Conservation (phyloP, 495 filamentous ascomycete genomes). For the Penicillium riverlandense region DNA sequence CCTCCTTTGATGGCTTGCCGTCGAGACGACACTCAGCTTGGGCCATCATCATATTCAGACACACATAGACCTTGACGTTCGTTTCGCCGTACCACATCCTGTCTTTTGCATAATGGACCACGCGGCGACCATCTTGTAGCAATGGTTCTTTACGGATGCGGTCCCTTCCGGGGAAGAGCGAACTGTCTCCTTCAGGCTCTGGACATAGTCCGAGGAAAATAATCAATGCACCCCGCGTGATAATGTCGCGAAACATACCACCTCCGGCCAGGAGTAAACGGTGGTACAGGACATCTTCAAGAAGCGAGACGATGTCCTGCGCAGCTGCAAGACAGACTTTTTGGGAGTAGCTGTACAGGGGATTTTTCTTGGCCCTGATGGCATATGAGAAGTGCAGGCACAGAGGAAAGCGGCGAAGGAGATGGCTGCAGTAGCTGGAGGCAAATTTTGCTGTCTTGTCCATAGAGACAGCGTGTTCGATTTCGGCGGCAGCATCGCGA, state of each 20-base stretch:
- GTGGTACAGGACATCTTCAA: slow-evolving; percentile 31
- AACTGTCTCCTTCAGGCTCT: slow-evolving; percentile 15
- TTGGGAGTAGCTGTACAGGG: slow-evolving; percentile 40
- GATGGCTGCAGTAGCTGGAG: slow-evolving; percentile 25
- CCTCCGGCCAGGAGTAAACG: slow-evolving; percentile 34
- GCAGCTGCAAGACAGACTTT: slow-evolving; percentile 37
- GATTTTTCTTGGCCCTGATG: slow-evolving; percentile 31
- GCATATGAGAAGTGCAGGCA: slow-evolving; percentile 43
- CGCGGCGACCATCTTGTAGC: slow-evolving; percentile 23
- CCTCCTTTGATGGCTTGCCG: no score
- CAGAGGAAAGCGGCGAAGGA: slow-evolving; percentile 39
- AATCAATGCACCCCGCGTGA: slow-evolving; percentile 23
- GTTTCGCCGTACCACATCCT: slow-evolving; percentile 41
- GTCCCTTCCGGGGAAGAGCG: slow-evolving; percentile 11
- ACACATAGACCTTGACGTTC: slow-evolving; percentile 43
- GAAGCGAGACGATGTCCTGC: slow-evolving; percentile 32
- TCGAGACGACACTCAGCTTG: background rate
- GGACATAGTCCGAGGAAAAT: slow-evolving; percentile 33
- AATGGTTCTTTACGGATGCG: slow-evolving; percentile 23
- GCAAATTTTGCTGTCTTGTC: slow-evolving; percentile 3
- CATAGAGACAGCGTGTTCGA: slow-evolving; percentile 3
- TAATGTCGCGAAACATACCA: slow-evolving; percentile 42
- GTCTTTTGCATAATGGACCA: slow-evolving; percentile 25
- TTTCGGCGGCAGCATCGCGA: slow-evolving; percentile 15
- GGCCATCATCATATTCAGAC: slow-evolving; percentile 35